Conservation (phyloP, 805 yeast species). For the Vanderwaltozyma tropicalis region DNA sequence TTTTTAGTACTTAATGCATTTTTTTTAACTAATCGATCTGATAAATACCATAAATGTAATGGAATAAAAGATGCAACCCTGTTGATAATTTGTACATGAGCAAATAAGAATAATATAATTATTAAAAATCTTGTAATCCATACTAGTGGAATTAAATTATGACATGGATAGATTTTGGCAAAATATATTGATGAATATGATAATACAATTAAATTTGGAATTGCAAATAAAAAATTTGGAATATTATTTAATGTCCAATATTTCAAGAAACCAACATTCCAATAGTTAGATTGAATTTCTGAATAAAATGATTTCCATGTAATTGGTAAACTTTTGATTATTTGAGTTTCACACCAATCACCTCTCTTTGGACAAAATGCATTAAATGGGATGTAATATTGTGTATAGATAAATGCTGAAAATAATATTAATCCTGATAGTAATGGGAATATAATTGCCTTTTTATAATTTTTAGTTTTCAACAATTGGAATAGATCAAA, state of each 20-base stretch:
- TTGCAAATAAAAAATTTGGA: slow-evolving; percentile 71
- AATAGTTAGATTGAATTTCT: slow-evolving; percentile 68
- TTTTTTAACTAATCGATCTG: slow-evolving; percentile 28
- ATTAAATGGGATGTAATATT: slow-evolving; percentile 45
- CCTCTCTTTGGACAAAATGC: slow-evolving; percentile 61
- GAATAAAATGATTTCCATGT: slow-evolving; percentile 39
- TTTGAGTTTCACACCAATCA: slow-evolving; percentile 57
- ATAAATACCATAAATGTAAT: slow-evolving; percentile 59
- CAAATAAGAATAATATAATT: slow-evolving; percentile 43
- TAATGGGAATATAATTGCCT: slow-evolving; percentile 27
- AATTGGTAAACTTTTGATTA: slow-evolving; percentile 31
- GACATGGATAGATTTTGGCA: slow-evolving; percentile 28
- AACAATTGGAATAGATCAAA: slow-evolving; percentile 38
- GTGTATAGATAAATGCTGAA: slow-evolving; percentile 31
- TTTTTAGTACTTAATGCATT: background rate
- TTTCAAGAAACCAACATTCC: slow-evolving; percentile 72
- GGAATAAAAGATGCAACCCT: slow-evolving; percentile 75
- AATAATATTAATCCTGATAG: slow-evolving; percentile 50
- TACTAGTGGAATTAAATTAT: slow-evolving; percentile 32
- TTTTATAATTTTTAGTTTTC: slow-evolving; percentile 7
- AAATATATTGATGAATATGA: slow-evolving; percentile 32
- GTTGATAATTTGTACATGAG: slow-evolving; percentile 82
- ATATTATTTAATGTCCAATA: slow-evolving; percentile 79
- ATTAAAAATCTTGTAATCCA: slow-evolving; percentile 36
- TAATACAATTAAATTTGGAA: slow-evolving; percentile 52